Percentiles rank a stretch among this genome's conserved stretches.
Conservation (phyloP, 345 rosid species). For the Corymbia maculata region DNA sequence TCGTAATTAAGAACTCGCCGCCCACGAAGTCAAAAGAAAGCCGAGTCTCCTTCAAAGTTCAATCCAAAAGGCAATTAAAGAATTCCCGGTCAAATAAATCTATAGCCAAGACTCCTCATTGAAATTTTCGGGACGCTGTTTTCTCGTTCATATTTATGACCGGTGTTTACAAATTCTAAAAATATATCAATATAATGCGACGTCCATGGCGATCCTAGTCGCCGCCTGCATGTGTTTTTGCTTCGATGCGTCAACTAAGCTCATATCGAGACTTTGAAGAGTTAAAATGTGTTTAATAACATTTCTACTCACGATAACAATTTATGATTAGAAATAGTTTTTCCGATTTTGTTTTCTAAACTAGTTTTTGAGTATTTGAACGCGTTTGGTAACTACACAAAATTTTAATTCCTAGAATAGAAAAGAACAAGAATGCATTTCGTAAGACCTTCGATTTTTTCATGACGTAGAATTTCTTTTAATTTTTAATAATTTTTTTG, state of each 20-base stretch:
- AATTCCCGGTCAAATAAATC: not conserved
- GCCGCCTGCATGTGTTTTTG: not conserved
- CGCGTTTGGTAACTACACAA: too few relatives aligned
- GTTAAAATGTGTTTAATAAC: not conserved
- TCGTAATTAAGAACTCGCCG: not conserved
- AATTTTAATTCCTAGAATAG: too few relatives aligned
- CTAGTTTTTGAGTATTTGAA: not conserved
- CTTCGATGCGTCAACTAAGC: not conserved
- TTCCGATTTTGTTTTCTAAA: not conserved
- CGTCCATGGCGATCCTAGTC: rapidly evolving
- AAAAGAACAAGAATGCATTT: too few relatives aligned
- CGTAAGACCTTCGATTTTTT: too few relatives aligned
- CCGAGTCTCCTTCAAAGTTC: not conserved
- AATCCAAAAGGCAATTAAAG: not conserved
- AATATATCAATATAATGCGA: not conserved
- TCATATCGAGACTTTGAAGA: too few relatives aligned
- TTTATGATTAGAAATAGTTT: not conserved
- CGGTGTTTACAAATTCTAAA: not conserved
- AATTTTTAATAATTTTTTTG: too few relatives aligned
- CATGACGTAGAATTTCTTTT: too few relatives aligned
- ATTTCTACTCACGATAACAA: rapidly evolving
- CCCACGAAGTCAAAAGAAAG: not conserved
- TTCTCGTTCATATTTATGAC: not conserved
- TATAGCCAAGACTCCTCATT: not conserved
- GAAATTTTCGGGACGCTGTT: not conserved